phyloP scores from a whole-genome alignment of 768 basidiomycete species.

The Filobasidium wieringae region DNA sequence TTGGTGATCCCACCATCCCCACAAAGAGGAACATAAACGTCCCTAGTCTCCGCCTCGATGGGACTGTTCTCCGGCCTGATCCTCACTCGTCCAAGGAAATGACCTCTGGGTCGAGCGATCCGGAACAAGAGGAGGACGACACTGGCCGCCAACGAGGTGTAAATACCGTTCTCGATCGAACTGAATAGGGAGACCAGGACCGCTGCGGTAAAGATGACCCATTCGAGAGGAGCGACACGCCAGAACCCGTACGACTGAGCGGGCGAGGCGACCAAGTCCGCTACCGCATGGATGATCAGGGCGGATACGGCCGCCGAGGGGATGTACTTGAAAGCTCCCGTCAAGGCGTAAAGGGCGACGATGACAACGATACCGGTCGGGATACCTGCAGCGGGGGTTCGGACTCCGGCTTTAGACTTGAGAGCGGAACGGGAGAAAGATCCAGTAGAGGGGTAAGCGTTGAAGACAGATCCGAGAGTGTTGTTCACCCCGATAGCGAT shows the following conservation, averaged over 20 bases:
- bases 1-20: conserved; percentile 48
- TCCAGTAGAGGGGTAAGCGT: conserved; percentile 89
- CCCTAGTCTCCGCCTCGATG: conserved; percentile 42
- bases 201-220: conserved; percentile 73
- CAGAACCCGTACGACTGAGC: conserved; percentile 74
- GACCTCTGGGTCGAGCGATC: conserved; percentile 72
- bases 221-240: conserved; percentile 87
- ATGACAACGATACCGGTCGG: conserved; percentile 76
- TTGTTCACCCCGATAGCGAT: conserved; percentile 97
- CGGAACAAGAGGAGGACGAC: conserved; percentile 69
- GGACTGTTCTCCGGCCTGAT: conserved; percentile 37
- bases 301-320: conserved; percentile 58
- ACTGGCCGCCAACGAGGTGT: conserved; percentile 62
- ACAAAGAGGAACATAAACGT: conserved; percentile 70
- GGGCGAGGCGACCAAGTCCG: conserved; percentile 66
- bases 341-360: conserved; percentile 86
- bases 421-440: conserved; percentile 97
- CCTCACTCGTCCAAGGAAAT: conserved; percentile 77
- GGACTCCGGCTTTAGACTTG: conserved; percentile 92
- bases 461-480: conserved; percentile 76
- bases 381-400: conserved; percentile 82
- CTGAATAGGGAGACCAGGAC: conserved; percentile 84
- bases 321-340: conserved; percentile 70
- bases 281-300: conserved; percentile 84
- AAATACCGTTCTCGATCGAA: conserved; percentile 71